Conservation (phyloP, 202 grass and related monocot genomes). For the Carex arenaria region DNA sequence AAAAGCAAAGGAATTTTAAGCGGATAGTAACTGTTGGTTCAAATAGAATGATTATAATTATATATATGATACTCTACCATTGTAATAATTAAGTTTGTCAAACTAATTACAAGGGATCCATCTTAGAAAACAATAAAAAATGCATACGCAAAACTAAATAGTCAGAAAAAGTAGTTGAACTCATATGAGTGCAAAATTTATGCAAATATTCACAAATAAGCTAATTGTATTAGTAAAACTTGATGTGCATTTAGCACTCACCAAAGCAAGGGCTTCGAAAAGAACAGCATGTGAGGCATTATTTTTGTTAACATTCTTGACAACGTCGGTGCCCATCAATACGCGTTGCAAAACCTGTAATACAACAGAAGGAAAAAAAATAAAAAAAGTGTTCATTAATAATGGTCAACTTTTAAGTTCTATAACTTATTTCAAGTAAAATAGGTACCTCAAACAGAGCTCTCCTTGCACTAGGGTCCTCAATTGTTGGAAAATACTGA, state of each 20-base stretch:
- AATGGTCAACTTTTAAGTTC: neutral
- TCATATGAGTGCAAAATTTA: neutral
- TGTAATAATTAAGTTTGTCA: neutral
- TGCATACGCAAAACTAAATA: neutral
- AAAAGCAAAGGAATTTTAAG: neutral
- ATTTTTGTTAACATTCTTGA: constrained; percentile 99
- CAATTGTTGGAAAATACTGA: constrained; percentile 93
- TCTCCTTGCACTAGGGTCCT: constrained; percentile 83
- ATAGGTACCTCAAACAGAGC: constrained; percentile 86
- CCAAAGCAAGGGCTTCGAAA: constrained; percentile 97
- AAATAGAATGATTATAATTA: neutral
- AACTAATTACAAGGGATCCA: neutral
- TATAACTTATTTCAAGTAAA: constrained; percentile 18
- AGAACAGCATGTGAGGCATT: constrained; percentile 99
- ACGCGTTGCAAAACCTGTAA: constrained; percentile 89
- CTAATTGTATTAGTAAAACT: neutral
- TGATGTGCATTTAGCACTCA: constrained; percentile 28
- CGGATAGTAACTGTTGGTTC: neutral
- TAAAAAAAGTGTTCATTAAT: constrained; percentile 11
- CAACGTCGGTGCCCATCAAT: constrained; percentile 99
- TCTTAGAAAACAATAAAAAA: neutral
- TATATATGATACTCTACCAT: neutral
- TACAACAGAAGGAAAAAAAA: constrained; percentile 25
- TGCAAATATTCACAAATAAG: neutral
- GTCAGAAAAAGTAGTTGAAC: neutral